Evolutionary conservation across 2,329 filamentous ascomycete species (phyloP), one percentile per base, ranked within the genome.

Genomic region (Myotisia sp.): DNA sequence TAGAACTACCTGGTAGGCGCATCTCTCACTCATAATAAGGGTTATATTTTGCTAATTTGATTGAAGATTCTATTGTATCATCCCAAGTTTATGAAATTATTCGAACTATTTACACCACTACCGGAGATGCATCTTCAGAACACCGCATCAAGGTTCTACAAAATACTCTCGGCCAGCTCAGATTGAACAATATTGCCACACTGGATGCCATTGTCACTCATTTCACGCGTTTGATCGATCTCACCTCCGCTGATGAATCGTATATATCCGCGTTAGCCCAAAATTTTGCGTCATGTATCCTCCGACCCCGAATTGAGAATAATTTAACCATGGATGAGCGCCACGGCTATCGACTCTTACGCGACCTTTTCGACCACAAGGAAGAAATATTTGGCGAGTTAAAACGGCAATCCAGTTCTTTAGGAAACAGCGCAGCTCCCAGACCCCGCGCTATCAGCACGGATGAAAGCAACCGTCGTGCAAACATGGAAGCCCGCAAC

Each of bases 31-130:
- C 9, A 2, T 14, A 14, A 19, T n/a, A 2, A 6, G 3, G 6
- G 6, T 10, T 10, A 19, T 17, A 6, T 6, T 10, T 17, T 13
- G 27, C 24, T 6, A 36, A 34, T 24, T 13, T 16, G 30, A 30
- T 4, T 26, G 3, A 45, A 90, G 90, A 98, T 59, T 95, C 90
- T n/a, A 70, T 98, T 42, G 87, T 98, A 41, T 95, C 90, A 37
- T 92, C 85, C 26, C 87, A 95, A 55, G 85, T 98, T 38, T 98
- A 98, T 57, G 92, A 98, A 62, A 95, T 98, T 52, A 78, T 98
- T 54, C 86, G 93, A 62, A 95, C 85, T 2, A 92, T 98, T 44
- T 98, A 98, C 64, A 78, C 76, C 29, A 78, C 84, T 8, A 69
- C 79, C 29, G 71, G 79, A 26, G 83, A 92, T 37, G 71, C 74